phyloP scores from a whole-genome alignment of 495 filamentous ascomycete genomes.

The Rhypophila decipiens region DNA sequence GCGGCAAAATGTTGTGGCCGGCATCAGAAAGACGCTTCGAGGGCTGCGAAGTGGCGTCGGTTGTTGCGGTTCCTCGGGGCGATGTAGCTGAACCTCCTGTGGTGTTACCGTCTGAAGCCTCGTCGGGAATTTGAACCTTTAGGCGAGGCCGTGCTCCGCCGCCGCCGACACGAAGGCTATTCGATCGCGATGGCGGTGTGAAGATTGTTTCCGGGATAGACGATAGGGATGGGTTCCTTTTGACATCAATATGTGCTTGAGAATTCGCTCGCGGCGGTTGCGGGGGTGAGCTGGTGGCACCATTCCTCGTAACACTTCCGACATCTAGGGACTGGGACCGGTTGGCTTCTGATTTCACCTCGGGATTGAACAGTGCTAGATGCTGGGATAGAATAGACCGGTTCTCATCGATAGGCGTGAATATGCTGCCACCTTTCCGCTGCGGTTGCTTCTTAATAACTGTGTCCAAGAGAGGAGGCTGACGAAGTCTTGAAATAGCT shows the following conservation, averaged over 20 bases:
- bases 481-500: slow-evolving; percentile 23
- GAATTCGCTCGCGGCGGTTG: slow-evolving; percentile 40
- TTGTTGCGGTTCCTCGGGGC: slow-evolving; percentile 64
- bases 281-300: slow-evolving; percentile 43
- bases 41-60: slow-evolving; percentile 37
- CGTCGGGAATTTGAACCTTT: slow-evolving; percentile 90
- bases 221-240: slow-evolving; percentile 46
- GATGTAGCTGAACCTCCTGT: slow-evolving; percentile 67
- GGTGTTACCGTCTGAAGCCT: slow-evolving; percentile 69
- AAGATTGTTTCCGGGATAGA: slow-evolving; percentile 49
- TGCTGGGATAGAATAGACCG: slow-evolving; percentile 83
- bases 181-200: slow-evolving; percentile 69
- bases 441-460: slow-evolving; percentile 66
- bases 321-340: slow-evolving; percentile 62
- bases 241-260: slow-evolving; percentile 30
- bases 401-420: slow-evolving; percentile 92
- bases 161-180: slow-evolving; percentile 54
- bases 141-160: slow-evolving; percentile 67
- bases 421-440: slow-evolving; percentile 82
- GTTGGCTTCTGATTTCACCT: slow-evolving; percentile 38
- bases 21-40: slow-evolving; percentile 44
- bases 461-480: slow-evolving; percentile 38
- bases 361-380: slow-evolving; percentile 54
- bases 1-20: slow-evolving; percentile 63
- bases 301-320: slow-evolving; percentile 41